These are phyloP conservation scores for Bryoerythrophyllum caledonicum DNA, from an alignment of 225 moss, liverwort and hornwort species.

Conservation along the genomic window DNA sequence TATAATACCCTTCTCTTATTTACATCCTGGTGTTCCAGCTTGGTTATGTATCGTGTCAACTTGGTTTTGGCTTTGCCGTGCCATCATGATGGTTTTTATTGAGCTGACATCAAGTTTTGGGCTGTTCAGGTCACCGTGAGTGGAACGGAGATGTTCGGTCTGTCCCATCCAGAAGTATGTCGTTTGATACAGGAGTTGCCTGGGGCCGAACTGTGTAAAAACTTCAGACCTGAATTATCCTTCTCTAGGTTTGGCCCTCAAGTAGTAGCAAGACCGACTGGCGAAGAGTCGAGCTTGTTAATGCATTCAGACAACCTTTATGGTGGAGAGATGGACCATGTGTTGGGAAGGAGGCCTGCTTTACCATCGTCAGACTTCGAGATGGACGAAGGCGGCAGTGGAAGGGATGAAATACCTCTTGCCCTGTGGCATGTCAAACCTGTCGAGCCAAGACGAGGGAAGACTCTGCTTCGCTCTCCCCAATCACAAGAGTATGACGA, in stretches of 20 bases:
- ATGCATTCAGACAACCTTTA: constrained; percentile 38
- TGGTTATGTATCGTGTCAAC: neutral
- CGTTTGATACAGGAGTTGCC: constrained; percentile 73
- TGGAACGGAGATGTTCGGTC: constrained; percentile 81
- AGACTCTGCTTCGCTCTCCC: constrained; percentile 46
- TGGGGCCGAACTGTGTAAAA: constrained; percentile 58
- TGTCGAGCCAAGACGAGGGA: constrained; percentile 51
- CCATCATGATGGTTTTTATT: neutral
- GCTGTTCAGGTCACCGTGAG: constrained; percentile 60
- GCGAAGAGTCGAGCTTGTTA: constrained; percentile 38
- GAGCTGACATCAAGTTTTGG: constrained; percentile 28
- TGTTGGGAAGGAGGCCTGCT: constrained; percentile 42
- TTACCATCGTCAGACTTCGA: constrained; percentile 38
- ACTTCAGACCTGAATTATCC: constrained; percentile 64
- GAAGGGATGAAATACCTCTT: constrained; percentile 46
- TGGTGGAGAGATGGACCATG: constrained; percentile 46
- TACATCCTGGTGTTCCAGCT: neutral
- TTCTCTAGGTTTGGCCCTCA: constrained; percentile 69
- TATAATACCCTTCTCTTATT: neutral
- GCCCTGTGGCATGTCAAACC: constrained; percentile 56
- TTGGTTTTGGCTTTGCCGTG: constrained; percentile 1
- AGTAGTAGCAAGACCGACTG: constrained; percentile 54
- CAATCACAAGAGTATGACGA: constrained; percentile 45
- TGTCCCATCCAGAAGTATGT: constrained; percentile 74
- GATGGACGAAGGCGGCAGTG: constrained; percentile 45